Base-by-base conservation (phyloP, 2,329 filamentous ascomycete genomes). In the Aspergillus sojae region DNA sequence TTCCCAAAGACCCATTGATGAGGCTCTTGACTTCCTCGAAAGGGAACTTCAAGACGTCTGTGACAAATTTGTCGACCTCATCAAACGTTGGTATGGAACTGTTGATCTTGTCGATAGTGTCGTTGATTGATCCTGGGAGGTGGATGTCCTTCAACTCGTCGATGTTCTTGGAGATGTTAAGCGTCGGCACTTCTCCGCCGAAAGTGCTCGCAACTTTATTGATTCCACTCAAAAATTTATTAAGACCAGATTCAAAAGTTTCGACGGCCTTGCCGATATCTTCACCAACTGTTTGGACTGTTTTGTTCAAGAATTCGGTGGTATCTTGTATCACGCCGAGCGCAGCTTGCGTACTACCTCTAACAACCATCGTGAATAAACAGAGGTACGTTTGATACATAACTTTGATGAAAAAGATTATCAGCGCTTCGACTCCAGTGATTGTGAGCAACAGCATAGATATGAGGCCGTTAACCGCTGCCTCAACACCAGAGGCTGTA, bases 381-480 rank as follows among this genome's bases (percentile, higher is more conserved):
- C 95, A 99, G 68, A 93, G 85, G 74, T 97, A 97, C 19, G 93
- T 97, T 57, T 89, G 90, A 52, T 92, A 94, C 79, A 97, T 86
- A 80, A 97, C 90, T 77, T 96, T 92, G 81, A 99, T 93, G 75
- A 93, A 87, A 79, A 97, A 99, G 68, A 97, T 84, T 66, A 97
- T 89, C 60, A 98, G 89, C 75, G 91, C 89, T 79, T 97, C 90
- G 14, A 98, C 89, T 46, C 88, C 93, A 34, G 90, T 94, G 67
- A 98, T 83, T 64, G 90, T 89, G 75, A 98, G 83, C 65, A 89
- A 84, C 57, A 98, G 84, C 80, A 95, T 88, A 48, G 88, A 83
- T 77, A 95, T 91, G 76, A 98, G 85, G 56, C 88, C 94, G 66
- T 88, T 85, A 68, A 98, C 88, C 10, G 93, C 88, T 70, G 90